These are phyloP conservation scores for Aureobasidium sp. DNA, from an alignment of 2,329 filamentous ascomycete genomes.

Conservation along the genomic window DNA sequence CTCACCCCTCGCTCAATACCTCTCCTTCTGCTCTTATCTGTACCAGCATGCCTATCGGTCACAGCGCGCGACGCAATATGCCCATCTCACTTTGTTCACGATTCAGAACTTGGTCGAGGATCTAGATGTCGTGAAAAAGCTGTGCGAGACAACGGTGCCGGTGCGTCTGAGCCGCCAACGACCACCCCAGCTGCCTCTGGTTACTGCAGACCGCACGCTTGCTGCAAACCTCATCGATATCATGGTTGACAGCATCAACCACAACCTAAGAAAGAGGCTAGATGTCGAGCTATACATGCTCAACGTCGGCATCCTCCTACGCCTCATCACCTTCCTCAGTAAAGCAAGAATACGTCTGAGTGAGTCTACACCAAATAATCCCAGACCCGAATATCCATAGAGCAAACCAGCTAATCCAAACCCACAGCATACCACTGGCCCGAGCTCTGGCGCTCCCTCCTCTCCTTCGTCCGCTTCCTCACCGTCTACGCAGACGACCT, in stretches of 20 bases:
- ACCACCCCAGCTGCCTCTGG: constrained; percentile 71
- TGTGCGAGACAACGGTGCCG: constrained; percentile 67
- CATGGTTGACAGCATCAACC: constrained; percentile 83
- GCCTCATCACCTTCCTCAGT: constrained; percentile 75
- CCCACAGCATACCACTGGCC: constrained; percentile 72
- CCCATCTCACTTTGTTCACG: constrained; percentile 75
- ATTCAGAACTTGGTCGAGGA: constrained; percentile 84
- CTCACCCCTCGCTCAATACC: constrained; percentile 67
- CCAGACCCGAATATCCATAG: no score
- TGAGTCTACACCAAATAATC: constrained; percentile 15
- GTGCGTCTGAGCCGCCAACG: constrained; percentile 85
- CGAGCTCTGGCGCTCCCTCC: constrained; percentile 81
- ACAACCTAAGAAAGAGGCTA: constrained; percentile 78
- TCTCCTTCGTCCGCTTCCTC: constrained; percentile 83
- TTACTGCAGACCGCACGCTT: constrained; percentile 62
- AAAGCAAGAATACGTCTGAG: constrained; percentile 68
- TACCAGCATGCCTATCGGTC: constrained; percentile 89
- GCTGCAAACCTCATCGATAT: constrained; percentile 73
- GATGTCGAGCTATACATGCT: constrained; percentile 81
- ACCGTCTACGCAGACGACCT: constrained; percentile 78
- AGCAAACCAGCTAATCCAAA: neutral
- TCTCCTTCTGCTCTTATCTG: constrained; percentile 87
- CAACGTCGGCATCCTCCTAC: constrained; percentile 70
- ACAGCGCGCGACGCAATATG: constrained; percentile 66
- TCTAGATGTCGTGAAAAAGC: constrained; percentile 65